Evolutionary conservation across 805 yeast genomes (phyloP).

Genomic region (Yarrowia divulgata): DNA sequence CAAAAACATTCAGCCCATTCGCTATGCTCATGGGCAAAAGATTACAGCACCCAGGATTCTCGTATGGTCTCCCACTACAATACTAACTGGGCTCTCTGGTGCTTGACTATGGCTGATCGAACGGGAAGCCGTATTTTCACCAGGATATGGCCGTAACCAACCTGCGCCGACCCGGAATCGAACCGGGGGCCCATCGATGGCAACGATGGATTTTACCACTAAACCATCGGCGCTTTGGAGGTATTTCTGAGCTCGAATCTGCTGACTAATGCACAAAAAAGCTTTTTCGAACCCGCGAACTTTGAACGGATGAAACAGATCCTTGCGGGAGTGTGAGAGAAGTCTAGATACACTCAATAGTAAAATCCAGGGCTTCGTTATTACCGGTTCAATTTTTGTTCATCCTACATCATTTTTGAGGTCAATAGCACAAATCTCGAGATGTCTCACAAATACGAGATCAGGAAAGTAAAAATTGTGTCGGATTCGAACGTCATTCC

Average conservation of each 20-base stretch:
- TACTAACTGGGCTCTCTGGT: slow-evolving; percentile 30
- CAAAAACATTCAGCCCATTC: not conserved
- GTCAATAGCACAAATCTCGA: not conserved
- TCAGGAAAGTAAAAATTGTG: not conserved
- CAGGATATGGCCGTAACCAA: slow-evolving; percentile 32
- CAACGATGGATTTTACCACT: slow-evolving; percentile 33
- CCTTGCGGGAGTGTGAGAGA: no score
- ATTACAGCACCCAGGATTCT: slow-evolving; percentile 32
- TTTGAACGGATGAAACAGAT: no score
- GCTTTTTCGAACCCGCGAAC: not conserved
- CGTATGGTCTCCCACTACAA: slow-evolving; percentile 32
- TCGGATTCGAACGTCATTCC: not conserved
- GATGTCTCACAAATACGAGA: not conserved
- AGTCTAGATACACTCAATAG: no score
- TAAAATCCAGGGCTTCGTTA: not conserved
- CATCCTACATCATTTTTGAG: not conserved
- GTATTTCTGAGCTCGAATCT: not conserved
- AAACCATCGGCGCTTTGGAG: slow-evolving; percentile 31
- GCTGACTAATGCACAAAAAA: not conserved
- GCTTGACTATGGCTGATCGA: slow-evolving; percentile 30
- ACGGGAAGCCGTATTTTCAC: slow-evolving; percentile 33
- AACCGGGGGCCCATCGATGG: slow-evolving; percentile 35
- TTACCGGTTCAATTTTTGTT: not conserved
- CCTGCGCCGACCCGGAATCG: slow-evolving; percentile 32
- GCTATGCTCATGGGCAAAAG: not conserved